Conservation (phyloP, 768 basidiomycete genomes). For the Mycena albidolilacea region DNA sequence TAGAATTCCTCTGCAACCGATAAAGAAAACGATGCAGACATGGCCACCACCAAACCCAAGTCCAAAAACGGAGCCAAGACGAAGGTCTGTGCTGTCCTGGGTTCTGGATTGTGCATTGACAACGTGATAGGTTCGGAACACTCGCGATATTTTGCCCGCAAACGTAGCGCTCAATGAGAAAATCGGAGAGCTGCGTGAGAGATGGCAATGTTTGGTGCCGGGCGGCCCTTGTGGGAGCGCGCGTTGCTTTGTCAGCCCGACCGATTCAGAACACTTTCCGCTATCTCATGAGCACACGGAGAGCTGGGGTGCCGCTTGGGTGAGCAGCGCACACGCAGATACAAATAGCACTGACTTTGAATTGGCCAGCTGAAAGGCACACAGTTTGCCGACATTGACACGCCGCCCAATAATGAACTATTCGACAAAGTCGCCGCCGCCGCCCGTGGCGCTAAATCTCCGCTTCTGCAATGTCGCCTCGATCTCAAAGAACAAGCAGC, state of each 20-base stretch:
- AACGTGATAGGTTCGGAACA: slow-evolving; percentile 11
- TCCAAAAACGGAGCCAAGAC: not conserved
- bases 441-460: not conserved
- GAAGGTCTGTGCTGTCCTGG: not conserved
- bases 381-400: not conserved
- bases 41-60: too few relatives aligned
- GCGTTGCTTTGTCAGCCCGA: slow-evolving; percentile 2
- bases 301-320: not conserved
- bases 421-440: not conserved
- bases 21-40: not conserved
- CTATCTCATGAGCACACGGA: not conserved
- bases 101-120: not conserved
- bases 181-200: not conserved
- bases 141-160: slow-evolving; percentile 6
- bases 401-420: not conserved
- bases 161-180: not conserved
- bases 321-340: too few relatives aligned
- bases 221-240: not conserved
- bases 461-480: not conserved
- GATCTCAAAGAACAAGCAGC: not conserved
- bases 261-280: not conserved
- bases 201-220: not conserved
- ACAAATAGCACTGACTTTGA: too few relatives aligned
- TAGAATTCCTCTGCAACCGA: not conserved
- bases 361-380: not conserved